These are phyloP conservation scores for Fusarium decemcellulare DNA, from an alignment of 2,329 filamentous ascomycete species.

Conservation along the genomic window DNA sequence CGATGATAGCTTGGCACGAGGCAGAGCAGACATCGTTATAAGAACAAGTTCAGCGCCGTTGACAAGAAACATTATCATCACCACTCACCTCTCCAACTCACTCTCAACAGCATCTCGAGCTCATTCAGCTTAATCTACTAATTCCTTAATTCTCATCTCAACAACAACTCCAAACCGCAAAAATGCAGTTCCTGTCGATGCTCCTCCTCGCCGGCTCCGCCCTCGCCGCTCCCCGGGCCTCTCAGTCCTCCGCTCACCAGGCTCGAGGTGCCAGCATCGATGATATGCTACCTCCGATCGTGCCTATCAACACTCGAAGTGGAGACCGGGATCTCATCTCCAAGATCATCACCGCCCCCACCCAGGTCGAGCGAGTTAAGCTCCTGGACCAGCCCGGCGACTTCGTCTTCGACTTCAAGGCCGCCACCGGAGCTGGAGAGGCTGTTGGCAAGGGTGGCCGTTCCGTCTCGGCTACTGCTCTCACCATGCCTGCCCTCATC, in stretches of 20 bases:
- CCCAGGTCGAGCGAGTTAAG: conserved; percentile 50
- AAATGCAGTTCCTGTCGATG: conserved; percentile 9
- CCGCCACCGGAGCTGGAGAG: conserved; percentile 25
- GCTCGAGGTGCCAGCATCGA: not conserved
- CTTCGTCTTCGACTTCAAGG: conserved; percentile 61
- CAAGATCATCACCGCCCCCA: conserved; percentile 49
- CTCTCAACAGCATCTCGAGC: not conserved
- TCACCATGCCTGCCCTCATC: conserved; percentile 66
- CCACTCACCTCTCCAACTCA: not conserved
- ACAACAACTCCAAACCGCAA: not conserved
- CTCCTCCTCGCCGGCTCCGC: conserved; percentile 6
- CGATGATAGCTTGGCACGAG: too few species aligned
- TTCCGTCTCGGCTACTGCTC: conserved; percentile 58
- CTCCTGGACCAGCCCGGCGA: conserved; percentile 53
- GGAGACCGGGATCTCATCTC: conserved; percentile 47
- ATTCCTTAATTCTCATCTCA: not conserved
- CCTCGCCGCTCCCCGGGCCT: conserved; percentile 1
- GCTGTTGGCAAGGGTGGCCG: conserved; percentile 54
- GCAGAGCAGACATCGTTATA: too few species aligned
- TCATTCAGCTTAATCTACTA: not conserved
- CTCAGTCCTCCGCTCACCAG: not conserved
- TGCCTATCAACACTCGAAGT: conserved; percentile 48
- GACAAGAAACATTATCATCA: too few species aligned
- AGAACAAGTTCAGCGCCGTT: too few species aligned
- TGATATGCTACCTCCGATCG: conserved; percentile 43